Base-by-base conservation (phyloP, 1,284 basidiomycete genomes). In the Sanghuangporus baumii region DNA sequence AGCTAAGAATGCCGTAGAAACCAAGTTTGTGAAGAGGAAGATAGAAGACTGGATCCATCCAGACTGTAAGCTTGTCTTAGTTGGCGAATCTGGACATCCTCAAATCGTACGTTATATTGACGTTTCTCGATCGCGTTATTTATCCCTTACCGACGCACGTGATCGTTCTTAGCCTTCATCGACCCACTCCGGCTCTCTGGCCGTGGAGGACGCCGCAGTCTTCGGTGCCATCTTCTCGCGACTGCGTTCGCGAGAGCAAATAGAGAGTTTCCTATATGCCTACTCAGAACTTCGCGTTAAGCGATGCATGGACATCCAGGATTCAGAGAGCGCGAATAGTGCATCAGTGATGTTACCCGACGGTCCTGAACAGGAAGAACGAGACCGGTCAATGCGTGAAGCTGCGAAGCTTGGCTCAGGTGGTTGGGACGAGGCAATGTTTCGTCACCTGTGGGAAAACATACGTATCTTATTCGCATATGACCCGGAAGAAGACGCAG, bases 201-300 rank as follows among this genome's bases (percentile, higher is more conserved):
- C 78, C 6, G 69, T 85, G 4, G 85, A 86, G 71, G 85, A 87
- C 65, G 82, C 76, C 3, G 81, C 81, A 2, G 79, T 82, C 6
- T 75, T 87, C 6, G 86, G 78, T 18, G 80, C 78, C 50, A 72
- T 87, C 4, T 85, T 87, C 70, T 79, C 81, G 6, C 81, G 84
- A 69, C 72, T 87, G 3, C 72, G 72, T 57, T 68, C 72, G 1
- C 67, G 72, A n/a, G 79, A 80, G 18, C 84, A 87, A 66, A 83
- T 87, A 66, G 66, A 69, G 0, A 74, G 69, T 36, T 80, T 85
- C 68, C 73, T 86, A 6, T 73, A 75, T 63, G 84, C 81, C 0
- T 77, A 83, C 63, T 78, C 83, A 66, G 81, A 84, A 60, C 71
- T 86, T 11, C 77, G 80, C 5, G 72, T 75, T 59, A 68, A 67